Evolutionary conservation across 805 yeast species (phyloP).

Genomic region (Kurtzmaniella cleridarum): DNA sequence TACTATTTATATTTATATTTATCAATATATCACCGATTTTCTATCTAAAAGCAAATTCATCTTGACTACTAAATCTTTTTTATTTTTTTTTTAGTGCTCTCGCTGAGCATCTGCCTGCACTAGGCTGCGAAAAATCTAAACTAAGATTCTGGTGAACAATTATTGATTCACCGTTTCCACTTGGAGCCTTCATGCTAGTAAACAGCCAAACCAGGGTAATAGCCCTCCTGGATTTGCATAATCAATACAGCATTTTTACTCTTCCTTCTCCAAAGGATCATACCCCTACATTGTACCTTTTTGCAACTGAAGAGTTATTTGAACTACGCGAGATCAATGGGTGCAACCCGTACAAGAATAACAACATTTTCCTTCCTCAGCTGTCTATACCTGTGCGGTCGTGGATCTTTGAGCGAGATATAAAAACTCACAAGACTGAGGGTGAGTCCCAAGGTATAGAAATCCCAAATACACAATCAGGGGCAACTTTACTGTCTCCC

Average conservation of each 20-base stretch:
- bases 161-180: too few relatives aligned
- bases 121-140: too few relatives aligned
- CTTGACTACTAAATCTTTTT: too few relatives aligned
- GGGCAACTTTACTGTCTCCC: slow-evolving; percentile 27
- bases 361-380: slow-evolving; percentile 17
- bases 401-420: slow-evolving; percentile 20
- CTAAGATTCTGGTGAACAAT: too few relatives aligned
- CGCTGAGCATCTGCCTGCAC: too few relatives aligned
- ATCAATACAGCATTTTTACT: slow-evolving; percentile 5
- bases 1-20: too few relatives aligned
- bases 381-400: slow-evolving; percentile 38
- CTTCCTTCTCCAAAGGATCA: slow-evolving; percentile 8
- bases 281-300: slow-evolving; percentile 9
- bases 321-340: slow-evolving; percentile 37
- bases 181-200: slow-evolving; percentile 3
- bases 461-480: not conserved
- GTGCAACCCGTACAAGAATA: slow-evolving; percentile 26
- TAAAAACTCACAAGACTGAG: not conserved
- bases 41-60: too few relatives aligned
- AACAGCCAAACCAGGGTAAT: slow-evolving; percentile 11
- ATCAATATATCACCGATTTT: too few relatives aligned
- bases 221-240: slow-evolving; percentile 9
- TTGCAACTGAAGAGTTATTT: slow-evolving; percentile 17
- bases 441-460: not conserved
- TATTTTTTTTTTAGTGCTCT: too few relatives aligned